Percentiles rank a stretch among this genome's conserved stretches.
These are phyloP conservation scores for Fusarium sublunatum DNA, from an alignment of 2,329 filamentous ascomycete genomes.

Conservation along the genomic window DNA sequence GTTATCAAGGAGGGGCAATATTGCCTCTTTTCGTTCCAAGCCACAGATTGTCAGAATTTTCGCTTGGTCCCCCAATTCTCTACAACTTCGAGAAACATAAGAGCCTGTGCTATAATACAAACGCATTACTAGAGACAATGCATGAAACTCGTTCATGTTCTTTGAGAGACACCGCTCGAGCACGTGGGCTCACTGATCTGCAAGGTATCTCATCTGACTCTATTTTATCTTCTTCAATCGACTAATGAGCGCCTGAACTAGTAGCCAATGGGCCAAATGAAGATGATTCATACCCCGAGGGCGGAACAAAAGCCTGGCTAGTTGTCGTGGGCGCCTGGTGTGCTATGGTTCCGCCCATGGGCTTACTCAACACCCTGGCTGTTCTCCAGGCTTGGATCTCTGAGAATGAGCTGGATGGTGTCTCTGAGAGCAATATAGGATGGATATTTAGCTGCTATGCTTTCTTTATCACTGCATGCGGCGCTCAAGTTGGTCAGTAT, in stretches of 20 bases:
- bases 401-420: neutral
- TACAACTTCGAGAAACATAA: too few relatives aligned
- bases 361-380: conserved; percentile 73
- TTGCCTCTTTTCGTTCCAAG: neutral
- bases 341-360: conserved; percentile 72
- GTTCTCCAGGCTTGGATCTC: conserved; percentile 73
- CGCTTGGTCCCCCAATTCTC: too few relatives aligned
- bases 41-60: too few relatives aligned
- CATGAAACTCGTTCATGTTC: neutral
- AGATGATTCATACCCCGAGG: conserved; percentile 13
- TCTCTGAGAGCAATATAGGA: conserved; percentile 5
- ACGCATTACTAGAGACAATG: neutral
- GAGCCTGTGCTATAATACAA: too few relatives aligned
- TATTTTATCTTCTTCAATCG: neutral
- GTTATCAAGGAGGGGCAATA: neutral
- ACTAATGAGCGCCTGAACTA: neutral
- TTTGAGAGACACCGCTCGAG: neutral
- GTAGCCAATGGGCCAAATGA: neutral
- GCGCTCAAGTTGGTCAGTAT: conserved; percentile 14
- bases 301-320: conserved; percentile 65
- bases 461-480: conserved; percentile 25
- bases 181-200: neutral
- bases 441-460: conserved; percentile 29
- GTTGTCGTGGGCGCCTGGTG: conserved; percentile 77
- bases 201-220: neutral